A percentile compares a stretch with the other conserved stretches of the same genome.
These are phyloP conservation scores for Penicillium sclerotiorum DNA, from an alignment of 2,329 filamentous ascomycete genomes.

Conservation along the genomic window DNA sequence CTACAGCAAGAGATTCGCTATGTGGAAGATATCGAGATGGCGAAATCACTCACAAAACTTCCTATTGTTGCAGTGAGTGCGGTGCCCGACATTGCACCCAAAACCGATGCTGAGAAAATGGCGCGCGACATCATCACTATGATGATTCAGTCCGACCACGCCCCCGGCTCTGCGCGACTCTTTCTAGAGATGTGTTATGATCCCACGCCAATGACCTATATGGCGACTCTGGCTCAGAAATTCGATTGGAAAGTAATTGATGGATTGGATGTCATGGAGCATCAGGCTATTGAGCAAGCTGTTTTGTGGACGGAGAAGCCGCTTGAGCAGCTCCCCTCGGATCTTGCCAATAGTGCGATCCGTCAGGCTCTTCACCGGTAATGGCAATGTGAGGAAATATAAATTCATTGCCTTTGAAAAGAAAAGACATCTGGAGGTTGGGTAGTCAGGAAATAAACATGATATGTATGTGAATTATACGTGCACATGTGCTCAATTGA, in stretches of 20 bases:
- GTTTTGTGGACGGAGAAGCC: conserved; percentile 4
- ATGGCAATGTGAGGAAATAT: not conserved
- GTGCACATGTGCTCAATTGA: too few species aligned
- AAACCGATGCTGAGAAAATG: not conserved
- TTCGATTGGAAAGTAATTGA: conserved; percentile 2
- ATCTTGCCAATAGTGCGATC: not conserved
- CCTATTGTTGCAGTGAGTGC: conserved; percentile 1
- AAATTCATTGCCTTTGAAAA: not conserved
- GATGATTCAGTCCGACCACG: not conserved
- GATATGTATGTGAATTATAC: too few species aligned
- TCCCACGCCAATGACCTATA: conserved; percentile 5
- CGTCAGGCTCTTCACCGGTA: conserved; percentile 2
- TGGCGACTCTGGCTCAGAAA: conserved; percentile 1
- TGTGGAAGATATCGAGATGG: not conserved
- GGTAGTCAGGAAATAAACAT: too few species aligned
- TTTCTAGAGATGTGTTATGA: conserved; percentile 10
- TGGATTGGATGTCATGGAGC: conserved; percentile 10
- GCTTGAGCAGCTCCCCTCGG: not conserved
- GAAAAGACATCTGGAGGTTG: too few species aligned
- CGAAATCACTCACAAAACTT: not conserved
- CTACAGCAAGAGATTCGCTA: conserved; percentile 2
- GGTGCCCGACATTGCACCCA: not conserved
- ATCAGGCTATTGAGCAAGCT: conserved; percentile 10
- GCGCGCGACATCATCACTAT: conserved; percentile 1
- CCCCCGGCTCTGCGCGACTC: not conserved